A percentile compares a stretch with the other conserved stretches of the same genome.
Evolutionary conservation across 257 asterid species (phyloP).

Genomic region (Nicotiana obtusifolia): DNA sequence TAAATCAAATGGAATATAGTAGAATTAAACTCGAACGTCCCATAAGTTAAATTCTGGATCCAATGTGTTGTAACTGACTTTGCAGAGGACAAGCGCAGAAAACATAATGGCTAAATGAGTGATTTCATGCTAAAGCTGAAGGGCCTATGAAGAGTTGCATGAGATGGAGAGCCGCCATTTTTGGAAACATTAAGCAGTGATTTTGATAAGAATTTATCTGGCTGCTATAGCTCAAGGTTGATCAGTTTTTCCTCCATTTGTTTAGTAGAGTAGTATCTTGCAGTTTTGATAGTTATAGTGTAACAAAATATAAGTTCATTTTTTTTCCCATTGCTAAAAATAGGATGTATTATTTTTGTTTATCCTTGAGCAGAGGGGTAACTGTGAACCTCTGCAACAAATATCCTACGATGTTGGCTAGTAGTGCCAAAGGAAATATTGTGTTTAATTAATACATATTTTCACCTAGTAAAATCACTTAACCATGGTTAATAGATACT

Average conservation of each 20-base stretch:
- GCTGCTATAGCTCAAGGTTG: not conserved
- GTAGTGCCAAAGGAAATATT: too few relatives aligned
- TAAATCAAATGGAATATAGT: too few relatives aligned
- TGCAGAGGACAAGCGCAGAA: conserved; percentile 6
- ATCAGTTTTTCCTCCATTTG: not conserved
- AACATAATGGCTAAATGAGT: not conserved
- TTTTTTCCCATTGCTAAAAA: not conserved
- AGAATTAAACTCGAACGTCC: too few relatives aligned
- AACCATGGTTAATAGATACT: not conserved
- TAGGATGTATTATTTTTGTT: not conserved
- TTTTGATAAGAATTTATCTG: not conserved
- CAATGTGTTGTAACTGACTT: not conserved
- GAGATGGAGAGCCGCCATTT: not conserved
- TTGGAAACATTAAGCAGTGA: not conserved
- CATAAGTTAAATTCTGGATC: too few relatives aligned
- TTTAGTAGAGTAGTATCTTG: not conserved
- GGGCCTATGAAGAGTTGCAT: not conserved
- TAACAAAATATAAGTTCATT: not conserved
- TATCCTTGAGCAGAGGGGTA: not conserved
- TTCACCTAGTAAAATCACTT: not conserved
- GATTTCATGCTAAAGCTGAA: not conserved
- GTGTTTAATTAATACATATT: not conserved
- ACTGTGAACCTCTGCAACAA: not conserved
- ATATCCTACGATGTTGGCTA: not conserved
- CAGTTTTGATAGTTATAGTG: not conserved